Conservation (phyloP, 1,284 basidiomycete species). For the Afroboletus lepidellus region DNA sequence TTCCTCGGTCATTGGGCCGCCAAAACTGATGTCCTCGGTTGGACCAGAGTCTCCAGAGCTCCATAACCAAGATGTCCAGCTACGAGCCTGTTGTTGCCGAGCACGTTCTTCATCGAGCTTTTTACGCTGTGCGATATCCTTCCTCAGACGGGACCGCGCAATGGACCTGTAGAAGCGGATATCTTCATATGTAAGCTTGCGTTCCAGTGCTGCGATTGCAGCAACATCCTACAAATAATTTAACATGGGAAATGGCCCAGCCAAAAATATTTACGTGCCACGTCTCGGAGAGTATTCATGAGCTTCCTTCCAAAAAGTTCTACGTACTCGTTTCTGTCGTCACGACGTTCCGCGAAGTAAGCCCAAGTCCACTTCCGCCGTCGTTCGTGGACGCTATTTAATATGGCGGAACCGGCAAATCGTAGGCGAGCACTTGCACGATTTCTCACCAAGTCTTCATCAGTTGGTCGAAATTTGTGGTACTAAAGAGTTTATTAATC, state of each 20-base stretch:
- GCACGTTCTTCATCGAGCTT: constrained; percentile 69
- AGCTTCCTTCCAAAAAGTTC: constrained; percentile 83
- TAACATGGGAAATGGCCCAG: constrained; percentile 6
- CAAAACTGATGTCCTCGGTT: constrained; percentile 53
- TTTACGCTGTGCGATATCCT: constrained; percentile 75
- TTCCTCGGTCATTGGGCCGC: constrained; percentile 83
- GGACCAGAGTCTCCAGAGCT: constrained; percentile 49
- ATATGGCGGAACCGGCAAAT: constrained; percentile 84
- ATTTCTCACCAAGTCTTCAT: constrained; percentile 63
- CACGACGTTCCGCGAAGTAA: constrained; percentile 86
- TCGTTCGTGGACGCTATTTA: constrained; percentile 84
- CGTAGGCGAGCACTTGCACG: constrained; percentile 71
- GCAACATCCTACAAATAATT: constrained; percentile 52
- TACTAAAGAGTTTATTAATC: constrained; percentile 52
- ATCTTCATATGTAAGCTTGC: constrained; percentile 89
- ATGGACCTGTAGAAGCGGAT: constrained; percentile 98
- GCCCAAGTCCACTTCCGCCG: constrained; percentile 90
- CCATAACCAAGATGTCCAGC: constrained; percentile 89
- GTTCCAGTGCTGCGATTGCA: constrained; percentile 71
- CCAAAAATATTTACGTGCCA: constrained; percentile 33
- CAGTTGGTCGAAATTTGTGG: constrained; percentile 72
- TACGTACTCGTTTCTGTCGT: constrained; percentile 85
- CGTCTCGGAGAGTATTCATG: constrained; percentile 50
- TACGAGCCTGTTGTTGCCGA: constrained; percentile 49
- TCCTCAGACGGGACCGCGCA: constrained; percentile 84